These are phyloP conservation scores for Sindora glabra DNA, from an alignment of 306 rosid species.

Conservation along the genomic window DNA sequence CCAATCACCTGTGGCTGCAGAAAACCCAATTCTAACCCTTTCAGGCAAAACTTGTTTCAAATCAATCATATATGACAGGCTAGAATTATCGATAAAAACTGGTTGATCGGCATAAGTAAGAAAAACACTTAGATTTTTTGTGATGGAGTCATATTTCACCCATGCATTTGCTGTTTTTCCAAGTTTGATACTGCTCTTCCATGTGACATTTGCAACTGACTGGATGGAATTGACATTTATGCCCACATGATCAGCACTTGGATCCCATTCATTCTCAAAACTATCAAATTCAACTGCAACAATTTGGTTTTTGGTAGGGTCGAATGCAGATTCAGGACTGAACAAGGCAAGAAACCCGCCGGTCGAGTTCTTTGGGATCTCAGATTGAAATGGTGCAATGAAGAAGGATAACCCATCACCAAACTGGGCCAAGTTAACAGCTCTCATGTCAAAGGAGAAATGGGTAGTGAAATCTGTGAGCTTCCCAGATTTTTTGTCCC, in stretches of 20 bases:
- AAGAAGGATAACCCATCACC: constrained; percentile 74
- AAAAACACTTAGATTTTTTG: constrained; percentile 48
- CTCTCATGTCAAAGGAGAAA: constrained; percentile 44
- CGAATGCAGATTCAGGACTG: constrained; percentile 11
- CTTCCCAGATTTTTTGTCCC: constrained; percentile 34
- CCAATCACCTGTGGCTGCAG: constrained; percentile 59
- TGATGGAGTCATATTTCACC: constrained; percentile 52
- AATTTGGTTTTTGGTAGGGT: constrained; percentile 29
- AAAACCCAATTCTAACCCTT: constrained; percentile 54
- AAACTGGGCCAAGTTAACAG: background rate
- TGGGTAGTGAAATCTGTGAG: constrained; percentile 70
- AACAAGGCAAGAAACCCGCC: constrained; percentile 65
- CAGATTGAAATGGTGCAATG: constrained; percentile 44
- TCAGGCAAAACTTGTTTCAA: constrained; percentile 52
- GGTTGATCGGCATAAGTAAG: constrained; percentile 47
- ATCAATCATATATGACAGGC: constrained; percentile 40
- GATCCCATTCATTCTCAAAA: constrained; percentile 41
- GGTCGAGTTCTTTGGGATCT: constrained; percentile 36
- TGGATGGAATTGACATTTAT: constrained; percentile 53
- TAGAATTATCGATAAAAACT: constrained; percentile 21
- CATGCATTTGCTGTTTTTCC: constrained; percentile 49
- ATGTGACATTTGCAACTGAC: constrained; percentile 27
- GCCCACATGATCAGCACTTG: constrained; percentile 50
- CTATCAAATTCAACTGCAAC: constrained; percentile 78
- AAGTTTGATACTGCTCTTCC: constrained; percentile 44